Percentiles rank a stretch among this genome's conserved stretches.
Evolutionary conservation across 2,329 filamentous ascomycete species (phyloP).

Genomic region (Cercospora nicotianae): DNA sequence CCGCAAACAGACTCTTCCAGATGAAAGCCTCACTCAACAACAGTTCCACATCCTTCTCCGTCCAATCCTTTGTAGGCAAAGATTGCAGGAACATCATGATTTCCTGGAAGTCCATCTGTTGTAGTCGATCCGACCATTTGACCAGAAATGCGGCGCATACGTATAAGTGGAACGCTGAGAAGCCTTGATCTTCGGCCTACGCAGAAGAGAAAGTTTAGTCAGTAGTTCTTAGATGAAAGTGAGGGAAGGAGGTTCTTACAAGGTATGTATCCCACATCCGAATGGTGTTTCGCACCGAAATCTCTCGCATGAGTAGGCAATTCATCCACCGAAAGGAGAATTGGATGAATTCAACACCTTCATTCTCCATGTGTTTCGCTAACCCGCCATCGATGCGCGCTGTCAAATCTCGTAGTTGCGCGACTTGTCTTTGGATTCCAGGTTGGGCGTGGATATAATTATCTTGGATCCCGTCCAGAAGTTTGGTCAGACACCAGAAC

Average conservation of each 20-base stretch:
- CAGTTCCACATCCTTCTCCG: slow-evolving; percentile 95
- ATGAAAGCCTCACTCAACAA: slow-evolving; percentile 95
- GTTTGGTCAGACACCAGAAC: slow-evolving; percentile 97
- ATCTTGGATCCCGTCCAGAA: slow-evolving; percentile 98
- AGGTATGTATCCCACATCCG: slow-evolving; percentile 99
- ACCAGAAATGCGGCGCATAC: slow-evolving; percentile 97
- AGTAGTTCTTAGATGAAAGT: background rate
- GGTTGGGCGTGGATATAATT: slow-evolving; percentile 98
- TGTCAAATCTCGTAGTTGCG: slow-evolving; percentile 83
- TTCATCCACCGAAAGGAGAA: slow-evolving; percentile 99
- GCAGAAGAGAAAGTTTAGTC: background rate
- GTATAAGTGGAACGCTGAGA: slow-evolving; percentile 97
- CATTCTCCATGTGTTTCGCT: slow-evolving; percentile 83
- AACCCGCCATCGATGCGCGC: slow-evolving; percentile 81
- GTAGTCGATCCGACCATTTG: slow-evolving; percentile 93
- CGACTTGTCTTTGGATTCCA: slow-evolving; percentile 91
- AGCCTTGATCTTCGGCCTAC: slow-evolving; percentile 97
- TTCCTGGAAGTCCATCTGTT: slow-evolving; percentile 98
- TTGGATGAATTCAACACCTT: slow-evolving; percentile 97
- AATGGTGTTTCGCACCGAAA: slow-evolving; percentile 94
- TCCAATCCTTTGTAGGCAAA: slow-evolving; percentile 89
- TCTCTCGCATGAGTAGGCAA: slow-evolving; percentile 94
- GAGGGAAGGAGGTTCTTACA: slow-evolving; percentile 54
- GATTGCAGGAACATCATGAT: slow-evolving; percentile 99
- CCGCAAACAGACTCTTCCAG: slow-evolving; percentile 96